Evolutionary conservation across 2,329 filamentous ascomycete species (phyloP).

Genomic region (Fusarium luffae): DNA sequence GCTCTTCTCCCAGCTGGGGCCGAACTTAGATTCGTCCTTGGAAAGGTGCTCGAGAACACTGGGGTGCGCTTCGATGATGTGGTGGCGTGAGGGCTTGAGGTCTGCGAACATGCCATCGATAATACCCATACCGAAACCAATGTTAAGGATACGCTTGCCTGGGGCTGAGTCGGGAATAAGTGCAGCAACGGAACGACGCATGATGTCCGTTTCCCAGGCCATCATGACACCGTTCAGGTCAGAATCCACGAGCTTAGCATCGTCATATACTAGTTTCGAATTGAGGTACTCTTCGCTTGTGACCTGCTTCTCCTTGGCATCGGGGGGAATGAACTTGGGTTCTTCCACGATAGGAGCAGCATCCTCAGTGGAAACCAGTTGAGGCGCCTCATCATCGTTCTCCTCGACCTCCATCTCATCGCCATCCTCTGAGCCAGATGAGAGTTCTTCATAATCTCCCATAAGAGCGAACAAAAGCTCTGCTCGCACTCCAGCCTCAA

Average conservation of each 20-base stretch:
- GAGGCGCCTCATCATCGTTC: constrained; percentile 53
- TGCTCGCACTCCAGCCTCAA: constrained; percentile 89
- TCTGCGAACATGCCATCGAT: constrained; percentile 80
- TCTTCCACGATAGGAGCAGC: constrained; percentile 47
- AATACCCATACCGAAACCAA: constrained; percentile 93
- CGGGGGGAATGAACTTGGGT: constrained; percentile 50
- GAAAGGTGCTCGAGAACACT: constrained; percentile 75
- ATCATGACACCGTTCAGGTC: constrained; percentile 91
- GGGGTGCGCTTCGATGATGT: constrained; percentile 88
- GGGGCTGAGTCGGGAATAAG: constrained; percentile 61
- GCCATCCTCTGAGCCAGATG: constrained; percentile 64
- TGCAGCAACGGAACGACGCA: constrained; percentile 78
- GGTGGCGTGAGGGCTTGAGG: constrained; percentile 75
- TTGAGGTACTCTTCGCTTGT: constrained; percentile 76
- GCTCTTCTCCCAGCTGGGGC: constrained; percentile 63
- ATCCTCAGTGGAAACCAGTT: constrained; percentile 46
- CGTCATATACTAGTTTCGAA: constrained; percentile 72
- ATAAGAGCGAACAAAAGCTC: constrained; percentile 87
- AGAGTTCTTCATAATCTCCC: constrained; percentile 82
- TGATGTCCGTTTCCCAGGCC: constrained; percentile 90
- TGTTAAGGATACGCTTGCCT: constrained; percentile 80
- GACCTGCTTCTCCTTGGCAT: constrained; percentile 58
- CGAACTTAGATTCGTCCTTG: constrained; percentile 62
- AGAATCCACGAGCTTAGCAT: constrained; percentile 76
- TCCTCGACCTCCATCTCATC: constrained; percentile 61